Base-by-base conservation (phyloP, 441 rosid species). In the Capsella rubella region DNA sequence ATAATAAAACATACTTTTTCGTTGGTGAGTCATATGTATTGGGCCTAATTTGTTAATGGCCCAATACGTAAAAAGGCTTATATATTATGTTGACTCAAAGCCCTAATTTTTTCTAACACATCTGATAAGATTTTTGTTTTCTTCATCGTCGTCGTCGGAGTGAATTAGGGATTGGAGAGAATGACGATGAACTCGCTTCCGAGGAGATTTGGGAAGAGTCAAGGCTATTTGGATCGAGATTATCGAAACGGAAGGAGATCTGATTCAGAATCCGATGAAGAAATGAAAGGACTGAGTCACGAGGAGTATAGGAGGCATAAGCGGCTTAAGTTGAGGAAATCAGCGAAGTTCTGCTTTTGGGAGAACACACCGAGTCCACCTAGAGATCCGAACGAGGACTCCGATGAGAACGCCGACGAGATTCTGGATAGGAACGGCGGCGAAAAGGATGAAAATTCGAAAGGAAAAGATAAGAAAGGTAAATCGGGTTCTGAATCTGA, bases 211-310 rank as follows among this genome's bases (percentile, higher is more conserved):
- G 91, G 97, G 53, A 85, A 73, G 82, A 79, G 78, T 59, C 80
- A 77, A 40, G 76, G 51, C 56, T 83, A 70, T 53, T 52, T 73
- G 6, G 92, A 87, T 42, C 74, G 90, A 8, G 88, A 81, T 54
- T 62, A 84, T 46, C 80, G 84, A 6, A 83, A 81, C 57, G 91
- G 90, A 3, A 81, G 83, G 71, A 73, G 77, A 37, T 78, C 81
- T 18, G 95, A 82, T 9, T 86, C 93, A 6, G 97, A 95, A 31
- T 88, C 95, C n/a, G 98, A 88, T 57, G 96, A 89, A 84, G 98
- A 95, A 58, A 71, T 90, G 81, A 90, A 77, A 45, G 95, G 96
- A 56, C 76, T 95, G 84, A 85, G 82, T 64, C 83, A 65, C 16
- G 94, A 89, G 79, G 99, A 92, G 80, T 81, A 83, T 67, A 71